These are phyloP conservation scores for Rhynchospora pubera DNA, from an alignment of 176 grass and related monocot genomes.

Conservation along the genomic window DNA sequence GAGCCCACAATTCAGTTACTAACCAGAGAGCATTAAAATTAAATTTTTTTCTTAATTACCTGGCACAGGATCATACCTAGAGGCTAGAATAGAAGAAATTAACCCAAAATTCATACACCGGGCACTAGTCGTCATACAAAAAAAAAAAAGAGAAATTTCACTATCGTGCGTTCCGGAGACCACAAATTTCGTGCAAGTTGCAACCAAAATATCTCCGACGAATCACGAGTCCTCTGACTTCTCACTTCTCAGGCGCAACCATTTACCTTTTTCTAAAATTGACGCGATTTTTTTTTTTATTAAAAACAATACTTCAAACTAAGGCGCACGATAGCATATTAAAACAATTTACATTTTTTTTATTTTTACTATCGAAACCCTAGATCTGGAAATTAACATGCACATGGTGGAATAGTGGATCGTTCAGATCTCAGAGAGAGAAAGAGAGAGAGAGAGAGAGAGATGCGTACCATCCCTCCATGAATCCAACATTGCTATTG, in stretches of 20 bases:
- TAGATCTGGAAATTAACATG: not conserved
- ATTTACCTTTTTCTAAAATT: not conserved
- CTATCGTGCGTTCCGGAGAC: not conserved
- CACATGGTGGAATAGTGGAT: not conserved
- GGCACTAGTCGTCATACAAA: not conserved
- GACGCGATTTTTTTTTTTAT: too few relatives aligned
- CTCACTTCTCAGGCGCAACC: not conserved
- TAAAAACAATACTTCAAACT: not conserved
- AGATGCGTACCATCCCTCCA: slow-evolving; percentile 14
- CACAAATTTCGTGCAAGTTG: not conserved
- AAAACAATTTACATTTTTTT: not conserved
- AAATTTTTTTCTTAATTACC: too few relatives aligned
- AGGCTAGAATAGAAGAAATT: not conserved
- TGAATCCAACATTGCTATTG: slow-evolving; percentile 12
- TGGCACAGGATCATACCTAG: too few relatives aligned
- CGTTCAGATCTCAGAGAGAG: slow-evolving; percentile 6
- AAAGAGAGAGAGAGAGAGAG: not conserved
- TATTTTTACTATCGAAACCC: not conserved
- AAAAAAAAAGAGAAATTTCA: not conserved
- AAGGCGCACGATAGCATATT: not conserved
- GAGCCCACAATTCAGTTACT: too few relatives aligned
- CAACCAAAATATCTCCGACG: not conserved
- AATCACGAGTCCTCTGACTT: not conserved
- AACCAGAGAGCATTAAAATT: too few relatives aligned
- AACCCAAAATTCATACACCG: not conserved